These are phyloP conservation scores for Solanum neorickii DNA, from an alignment of 257 asterid species.

Conservation along the genomic window DNA sequence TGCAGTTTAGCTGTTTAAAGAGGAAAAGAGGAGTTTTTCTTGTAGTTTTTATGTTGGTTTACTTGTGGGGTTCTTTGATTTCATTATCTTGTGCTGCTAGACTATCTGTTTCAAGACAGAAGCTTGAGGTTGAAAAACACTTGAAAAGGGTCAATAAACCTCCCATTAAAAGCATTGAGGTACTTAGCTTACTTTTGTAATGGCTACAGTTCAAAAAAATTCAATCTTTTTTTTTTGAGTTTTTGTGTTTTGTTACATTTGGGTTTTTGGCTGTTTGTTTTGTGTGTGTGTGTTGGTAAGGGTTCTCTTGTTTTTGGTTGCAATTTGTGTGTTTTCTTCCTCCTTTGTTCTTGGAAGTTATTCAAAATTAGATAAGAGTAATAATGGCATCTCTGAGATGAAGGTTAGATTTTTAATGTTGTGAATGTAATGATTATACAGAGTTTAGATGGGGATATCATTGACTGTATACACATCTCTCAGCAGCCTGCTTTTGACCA, in stretches of 20 bases:
- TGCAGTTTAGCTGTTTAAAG: slow-evolving; percentile 20
- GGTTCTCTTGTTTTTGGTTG: neutral
- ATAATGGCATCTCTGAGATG: neutral
- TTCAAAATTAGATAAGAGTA: neutral
- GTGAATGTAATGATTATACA: slow-evolving; percentile 21
- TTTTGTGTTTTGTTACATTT: neutral
- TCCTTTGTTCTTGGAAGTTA: neutral
- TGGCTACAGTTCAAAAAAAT: neutral
- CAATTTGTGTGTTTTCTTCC: neutral
- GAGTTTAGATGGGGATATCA: slow-evolving; percentile 85
- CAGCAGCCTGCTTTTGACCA: slow-evolving; percentile 85
- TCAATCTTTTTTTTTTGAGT: neutral
- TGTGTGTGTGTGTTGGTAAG: neutral
- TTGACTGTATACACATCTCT: slow-evolving; percentile 79
- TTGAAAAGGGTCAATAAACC: slow-evolving; percentile 66
- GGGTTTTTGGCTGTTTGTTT: neutral
- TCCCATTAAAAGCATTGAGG: slow-evolving; percentile 63
- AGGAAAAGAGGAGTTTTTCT: neutral
- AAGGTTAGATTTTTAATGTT: neutral
- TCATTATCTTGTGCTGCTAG: slow-evolving; percentile 44
- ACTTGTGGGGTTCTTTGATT: slow-evolving; percentile 20
- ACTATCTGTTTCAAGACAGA: slow-evolving; percentile 33
- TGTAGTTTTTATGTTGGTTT: slow-evolving; percentile 16
- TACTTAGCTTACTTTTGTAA: neutral
- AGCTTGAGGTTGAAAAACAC: slow-evolving; percentile 57